These are phyloP conservation scores for Podospora fimiseda DNA, from an alignment of 495 filamentous ascomycete genomes.

Conservation along the genomic window DNA sequence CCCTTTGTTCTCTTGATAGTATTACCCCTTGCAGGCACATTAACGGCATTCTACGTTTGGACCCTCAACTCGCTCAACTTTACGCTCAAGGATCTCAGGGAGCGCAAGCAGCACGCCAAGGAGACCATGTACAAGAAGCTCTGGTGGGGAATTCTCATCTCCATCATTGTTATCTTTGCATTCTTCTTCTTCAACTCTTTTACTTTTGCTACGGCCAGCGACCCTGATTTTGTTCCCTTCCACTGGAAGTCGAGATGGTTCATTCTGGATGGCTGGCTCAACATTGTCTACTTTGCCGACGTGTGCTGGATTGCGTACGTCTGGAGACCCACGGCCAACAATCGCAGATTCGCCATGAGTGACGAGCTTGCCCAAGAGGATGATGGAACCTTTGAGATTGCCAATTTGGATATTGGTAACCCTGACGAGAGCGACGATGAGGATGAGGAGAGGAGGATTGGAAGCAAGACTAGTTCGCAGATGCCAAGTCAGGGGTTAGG, in stretches of 20 bases:
- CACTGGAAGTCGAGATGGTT: conserved; percentile 99
- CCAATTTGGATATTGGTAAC: conserved; percentile 66
- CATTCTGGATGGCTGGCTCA: conserved; percentile 94
- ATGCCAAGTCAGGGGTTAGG: conserved; percentile 4
- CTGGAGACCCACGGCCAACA: conserved; percentile 95
- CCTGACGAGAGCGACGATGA: conserved; percentile 62
- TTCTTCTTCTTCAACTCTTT: conserved; percentile 97
- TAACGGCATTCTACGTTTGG: conserved; percentile 99
- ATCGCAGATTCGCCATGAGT: conserved; percentile 96
- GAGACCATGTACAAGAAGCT: conserved; percentile 96
- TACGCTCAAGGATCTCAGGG: conserved; percentile 91
- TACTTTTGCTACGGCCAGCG: conserved; percentile 73
- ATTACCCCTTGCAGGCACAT: conserved; percentile 80
- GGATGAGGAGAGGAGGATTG: conserved; percentile 44
- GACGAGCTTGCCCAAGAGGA: conserved; percentile 99
- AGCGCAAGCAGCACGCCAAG: conserved; percentile 90
- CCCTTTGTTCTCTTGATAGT: conserved; percentile 94
- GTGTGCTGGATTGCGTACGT: conserved; percentile 91
- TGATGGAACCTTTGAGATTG: conserved; percentile 91
- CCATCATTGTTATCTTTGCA: conserved; percentile 89
- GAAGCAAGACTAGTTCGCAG: conserved; percentile 23
- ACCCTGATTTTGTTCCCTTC: conserved; percentile 84
- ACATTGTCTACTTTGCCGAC: conserved; percentile 90
- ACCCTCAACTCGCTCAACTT: conserved; percentile 90
- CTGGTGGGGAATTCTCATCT: conserved; percentile 93